Percentiles rank a stretch among this genome's conserved stretches.
These are phyloP conservation scores for Mycena belliarum DNA, from an alignment of 768 basidiomycete species.

Conservation along the genomic window DNA sequence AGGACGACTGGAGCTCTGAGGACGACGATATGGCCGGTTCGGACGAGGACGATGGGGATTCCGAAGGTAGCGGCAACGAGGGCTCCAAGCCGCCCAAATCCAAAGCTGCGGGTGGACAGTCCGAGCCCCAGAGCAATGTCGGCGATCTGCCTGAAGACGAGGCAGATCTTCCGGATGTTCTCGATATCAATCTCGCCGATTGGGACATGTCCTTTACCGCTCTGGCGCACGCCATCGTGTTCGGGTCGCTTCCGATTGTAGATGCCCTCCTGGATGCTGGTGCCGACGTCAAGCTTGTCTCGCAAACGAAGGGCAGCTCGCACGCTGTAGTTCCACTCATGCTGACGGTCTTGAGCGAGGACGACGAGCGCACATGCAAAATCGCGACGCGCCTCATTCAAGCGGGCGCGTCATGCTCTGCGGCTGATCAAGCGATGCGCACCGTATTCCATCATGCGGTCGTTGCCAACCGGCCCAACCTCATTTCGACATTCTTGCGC, in stretches of 20 bases:
- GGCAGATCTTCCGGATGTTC: conserved; percentile 50
- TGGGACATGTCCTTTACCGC: conserved; percentile 63
- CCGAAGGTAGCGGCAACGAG: conserved; percentile 20
- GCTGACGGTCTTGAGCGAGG: conserved; percentile 39
- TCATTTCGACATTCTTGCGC: conserved; percentile 42
- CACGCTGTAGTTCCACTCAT: conserved; percentile 36
- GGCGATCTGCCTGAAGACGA: conserved; percentile 50
- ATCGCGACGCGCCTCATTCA: conserved; percentile 42
- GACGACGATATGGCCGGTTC: conserved; percentile 25
- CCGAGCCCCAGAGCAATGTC: conserved; percentile 22
- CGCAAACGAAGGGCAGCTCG: conserved; percentile 28
- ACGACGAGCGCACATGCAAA: conserved; percentile 41
- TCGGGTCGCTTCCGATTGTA: conserved; percentile 43
- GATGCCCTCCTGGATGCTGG: conserved; percentile 49
- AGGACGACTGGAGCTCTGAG: conserved; percentile 35
- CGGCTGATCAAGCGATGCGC: conserved; percentile 36
- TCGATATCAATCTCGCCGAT: conserved; percentile 54
- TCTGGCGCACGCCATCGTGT: conserved; percentile 51
- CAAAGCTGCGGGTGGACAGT: conserved; percentile 10
- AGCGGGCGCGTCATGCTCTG: conserved; percentile 43
- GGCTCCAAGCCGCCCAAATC: conserved; percentile 7
- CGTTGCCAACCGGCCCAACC: conserved; percentile 33
- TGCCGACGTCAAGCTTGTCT: conserved; percentile 43
- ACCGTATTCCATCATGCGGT: conserved; percentile 45
- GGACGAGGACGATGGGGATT: conserved; percentile 21